Percentiles rank a stretch among this genome's conserved stretches.
phyloP scores from a whole-genome alignment of 1,284 basidiomycete species.

The Sporisorium graminicola region DNA sequence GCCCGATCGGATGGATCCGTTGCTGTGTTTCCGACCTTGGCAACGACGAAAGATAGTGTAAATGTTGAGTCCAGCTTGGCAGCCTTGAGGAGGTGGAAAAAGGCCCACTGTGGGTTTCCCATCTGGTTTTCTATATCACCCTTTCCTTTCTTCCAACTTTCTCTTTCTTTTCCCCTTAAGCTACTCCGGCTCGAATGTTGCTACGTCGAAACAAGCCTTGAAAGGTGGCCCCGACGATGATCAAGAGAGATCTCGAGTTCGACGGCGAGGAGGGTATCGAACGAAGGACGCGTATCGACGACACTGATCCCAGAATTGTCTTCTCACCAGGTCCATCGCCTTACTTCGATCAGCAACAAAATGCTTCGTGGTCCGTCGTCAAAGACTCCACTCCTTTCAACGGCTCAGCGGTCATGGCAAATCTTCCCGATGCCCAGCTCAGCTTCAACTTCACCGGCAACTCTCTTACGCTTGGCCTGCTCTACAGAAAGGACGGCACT shows the following conservation, averaged over 20 bases:
- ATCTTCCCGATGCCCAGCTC: constrained; percentile 3
- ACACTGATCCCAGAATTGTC: constrained; percentile 18
- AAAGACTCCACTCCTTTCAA: constrained; percentile 4
- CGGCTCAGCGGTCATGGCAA: constrained; percentile 18
- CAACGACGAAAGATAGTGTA: neutral
- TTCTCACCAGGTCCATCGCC: constrained; percentile 24
- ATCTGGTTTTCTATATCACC: neutral
- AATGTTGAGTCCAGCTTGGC: neutral
- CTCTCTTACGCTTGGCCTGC: constrained; percentile 19
- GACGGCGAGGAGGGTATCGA: neutral
- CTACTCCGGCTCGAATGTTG: neutral
- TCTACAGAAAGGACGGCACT: constrained; percentile 18
- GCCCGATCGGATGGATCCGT: neutral
- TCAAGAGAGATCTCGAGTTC: constrained; percentile 1
- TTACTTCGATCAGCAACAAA: neutral
- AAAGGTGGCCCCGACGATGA: constrained; percentile 2
- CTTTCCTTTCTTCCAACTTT: neutral
- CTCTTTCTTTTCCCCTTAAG: neutral
- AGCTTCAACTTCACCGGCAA: constrained; percentile 28
- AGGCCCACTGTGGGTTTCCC: neutral
- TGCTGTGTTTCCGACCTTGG: neutral
- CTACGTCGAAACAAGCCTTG: neutral
- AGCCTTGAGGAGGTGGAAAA: neutral
- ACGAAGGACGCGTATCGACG: constrained; percentile 32
- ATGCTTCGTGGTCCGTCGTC: constrained; percentile 11